Evolutionary conservation across 179 eudicot species (phyloP).

Genomic region (Silene vulgaris): DNA sequence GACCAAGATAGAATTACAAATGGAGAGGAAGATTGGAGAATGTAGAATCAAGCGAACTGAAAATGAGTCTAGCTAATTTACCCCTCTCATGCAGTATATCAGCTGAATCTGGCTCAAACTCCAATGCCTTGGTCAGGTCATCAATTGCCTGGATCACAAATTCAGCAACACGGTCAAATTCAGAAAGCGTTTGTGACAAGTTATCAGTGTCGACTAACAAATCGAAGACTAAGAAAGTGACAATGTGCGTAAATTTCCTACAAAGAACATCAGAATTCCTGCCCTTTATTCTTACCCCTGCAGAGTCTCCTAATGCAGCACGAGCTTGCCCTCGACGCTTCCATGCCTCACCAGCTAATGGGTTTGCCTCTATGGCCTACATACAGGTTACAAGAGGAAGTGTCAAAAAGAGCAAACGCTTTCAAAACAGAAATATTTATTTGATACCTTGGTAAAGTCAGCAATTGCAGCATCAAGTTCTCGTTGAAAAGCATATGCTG

Average conservation of each 20-base stretch:
- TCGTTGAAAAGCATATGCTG: conserved; percentile 93
- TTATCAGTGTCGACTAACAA: background rate
- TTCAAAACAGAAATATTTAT: background rate
- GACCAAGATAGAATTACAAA: conserved; percentile 7
- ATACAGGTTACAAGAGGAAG: conserved; percentile 17
- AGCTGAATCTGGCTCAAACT: conserved; percentile 78
- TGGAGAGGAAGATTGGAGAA: background rate
- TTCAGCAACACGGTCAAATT: conserved; percentile 17
- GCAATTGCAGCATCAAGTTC: conserved; percentile 92
- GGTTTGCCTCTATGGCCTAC: conserved; percentile 78
- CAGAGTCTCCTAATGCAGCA: conserved; percentile 92
- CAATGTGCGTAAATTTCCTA: background rate
- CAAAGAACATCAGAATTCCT: background rate
- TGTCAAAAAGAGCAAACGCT: conserved; percentile 5
- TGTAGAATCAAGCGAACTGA: background rate
- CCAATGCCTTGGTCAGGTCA: conserved; percentile 87
- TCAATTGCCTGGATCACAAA: conserved; percentile 63
- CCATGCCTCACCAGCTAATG: conserved; percentile 98
- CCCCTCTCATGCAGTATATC: conserved; percentile 97
- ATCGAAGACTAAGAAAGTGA: background rate
- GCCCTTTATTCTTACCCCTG: conserved; percentile 43
- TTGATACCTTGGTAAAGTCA: conserved; percentile 80
- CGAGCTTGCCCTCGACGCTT: conserved; percentile 97
- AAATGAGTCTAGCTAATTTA: conserved; percentile 28
- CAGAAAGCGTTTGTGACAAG: background rate